Conservation (phyloP, 768 basidiomycete species). For the Tulasnella sp. region DNA sequence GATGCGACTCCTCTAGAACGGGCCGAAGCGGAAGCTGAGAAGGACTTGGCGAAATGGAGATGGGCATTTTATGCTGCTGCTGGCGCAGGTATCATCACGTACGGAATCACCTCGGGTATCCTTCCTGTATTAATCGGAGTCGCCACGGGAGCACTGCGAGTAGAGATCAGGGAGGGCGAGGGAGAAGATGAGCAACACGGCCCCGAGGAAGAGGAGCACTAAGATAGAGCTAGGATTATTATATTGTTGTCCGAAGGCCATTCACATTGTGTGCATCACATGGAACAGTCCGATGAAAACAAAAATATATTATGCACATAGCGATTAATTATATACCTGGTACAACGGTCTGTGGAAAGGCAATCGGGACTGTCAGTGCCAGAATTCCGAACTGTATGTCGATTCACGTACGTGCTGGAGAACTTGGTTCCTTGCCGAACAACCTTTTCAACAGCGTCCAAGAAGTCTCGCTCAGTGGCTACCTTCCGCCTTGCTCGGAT, state of each 20-base stretch:
- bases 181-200: background rate
- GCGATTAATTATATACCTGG: constrained; percentile 79
- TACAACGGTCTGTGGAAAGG: constrained; percentile 59
- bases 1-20: background rate
- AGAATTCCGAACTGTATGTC: background rate
- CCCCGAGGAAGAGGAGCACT: background rate
- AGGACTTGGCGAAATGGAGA: background rate
- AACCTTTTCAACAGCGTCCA: constrained; percentile 98
- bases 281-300: background rate
- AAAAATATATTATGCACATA: background rate
- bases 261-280: too few relatives aligned
- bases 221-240: background rate
- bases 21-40: background rate
- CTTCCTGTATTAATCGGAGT: background rate
- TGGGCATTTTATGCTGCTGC: constrained; percentile 11
- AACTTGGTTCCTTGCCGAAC: constrained; percentile 97
- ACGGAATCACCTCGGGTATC: background rate
- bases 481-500: constrained; percentile 95
- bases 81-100: constrained; percentile 3
- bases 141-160: background rate
- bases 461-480: constrained; percentile 92
- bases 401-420: constrained; percentile 74
- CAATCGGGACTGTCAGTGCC: constrained; percentile 14
- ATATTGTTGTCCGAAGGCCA: too few relatives aligned
- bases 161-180: background rate